Conservation (phyloP, 352 stramenopile species). For the Thalassiosira allenii region DNA sequence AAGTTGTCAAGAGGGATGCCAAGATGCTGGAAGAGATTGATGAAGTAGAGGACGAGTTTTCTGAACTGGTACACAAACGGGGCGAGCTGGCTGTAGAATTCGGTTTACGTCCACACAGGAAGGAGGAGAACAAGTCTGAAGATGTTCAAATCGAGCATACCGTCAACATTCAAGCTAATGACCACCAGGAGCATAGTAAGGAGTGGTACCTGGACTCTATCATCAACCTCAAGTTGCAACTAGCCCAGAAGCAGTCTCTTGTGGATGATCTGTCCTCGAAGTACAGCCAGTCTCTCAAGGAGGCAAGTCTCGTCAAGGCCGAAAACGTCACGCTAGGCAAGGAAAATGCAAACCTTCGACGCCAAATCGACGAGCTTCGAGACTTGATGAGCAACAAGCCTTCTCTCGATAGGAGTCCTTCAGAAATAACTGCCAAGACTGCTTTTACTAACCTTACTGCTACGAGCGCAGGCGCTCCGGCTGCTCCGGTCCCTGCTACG, state of each 20-base stretch:
- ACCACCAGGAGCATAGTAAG: not conserved
- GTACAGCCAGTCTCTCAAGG: not conserved
- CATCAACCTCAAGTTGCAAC: slow-evolving; percentile 18
- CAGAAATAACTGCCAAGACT: no score
- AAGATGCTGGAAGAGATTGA: not conserved
- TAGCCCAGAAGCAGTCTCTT: slow-evolving; percentile 13
- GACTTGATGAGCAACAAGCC: slow-evolving; percentile 97
- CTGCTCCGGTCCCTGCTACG: no score
- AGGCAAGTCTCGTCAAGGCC: not conserved
- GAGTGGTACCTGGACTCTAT: slow-evolving; percentile 5
- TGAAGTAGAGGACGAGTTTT: not conserved
- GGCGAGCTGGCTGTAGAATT: not conserved
- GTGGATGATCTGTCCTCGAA: slow-evolving; percentile 4
- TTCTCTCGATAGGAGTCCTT: not conserved
- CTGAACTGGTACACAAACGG: not conserved
- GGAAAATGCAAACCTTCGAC: slow-evolving; percentile 38
- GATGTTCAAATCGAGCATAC: no score
- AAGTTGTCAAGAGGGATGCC: not conserved
- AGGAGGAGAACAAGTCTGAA: no score
- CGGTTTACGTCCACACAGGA: not conserved
- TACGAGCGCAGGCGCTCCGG: no score
- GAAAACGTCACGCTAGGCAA: not conserved
- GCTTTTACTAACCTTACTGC: no score
- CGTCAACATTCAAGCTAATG: not conserved
- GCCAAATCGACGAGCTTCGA: slow-evolving; percentile 86